Evolutionary conservation across 225 moss, liverwort and hornwort species (phyloP), one percentile per base, ranked within the genome.

Genomic region (Physcomitrium patens): DNA sequence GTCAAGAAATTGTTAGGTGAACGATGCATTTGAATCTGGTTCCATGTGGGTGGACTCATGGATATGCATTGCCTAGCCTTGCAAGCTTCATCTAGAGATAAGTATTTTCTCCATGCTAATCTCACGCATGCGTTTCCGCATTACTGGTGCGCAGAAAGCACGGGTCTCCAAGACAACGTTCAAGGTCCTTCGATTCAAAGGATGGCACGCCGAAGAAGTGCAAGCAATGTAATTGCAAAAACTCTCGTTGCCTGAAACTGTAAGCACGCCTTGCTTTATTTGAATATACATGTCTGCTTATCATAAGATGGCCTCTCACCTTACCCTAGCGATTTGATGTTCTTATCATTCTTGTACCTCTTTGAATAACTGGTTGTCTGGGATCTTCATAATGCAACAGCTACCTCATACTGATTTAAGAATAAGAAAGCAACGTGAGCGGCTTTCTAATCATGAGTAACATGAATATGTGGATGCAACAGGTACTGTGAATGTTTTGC

Each of bases 401-500:
- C 45, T 48, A 53, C 10, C 47, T 56, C 63, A 12, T 41, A 23
- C 7, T 41, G 62, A 62, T 78, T 42, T 12, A 73, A 56, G 48
- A 49, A 20, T 65, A 41, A 71, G 16, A 15, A 56, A 78, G 19
- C 14, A 24, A 65, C 57, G 16, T 18, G 67, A 66, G 27, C 47
- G 9, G 64, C 12, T 42, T 23, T 56, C 31, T 37, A 37, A 37
- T 37, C 54, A 27, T 60, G 46, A 67, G 3, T 69, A 47, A 51
- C 12, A 12, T 37, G 65, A 50, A 46, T 43, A 27, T 53, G 48
- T 82, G 70, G 57, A 61, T 74, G 65, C 70, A 59, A 60, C 84
- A 87, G 87, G 76, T 87, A 87, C 73, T 87, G 87, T 74, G 87
- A 87, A 66, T 87, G 87, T 74, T 87, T 87, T 84, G 87, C 87